Base-by-base conservation (phyloP, 305 asterid genomes). In the Andrographis paniculata region DNA sequence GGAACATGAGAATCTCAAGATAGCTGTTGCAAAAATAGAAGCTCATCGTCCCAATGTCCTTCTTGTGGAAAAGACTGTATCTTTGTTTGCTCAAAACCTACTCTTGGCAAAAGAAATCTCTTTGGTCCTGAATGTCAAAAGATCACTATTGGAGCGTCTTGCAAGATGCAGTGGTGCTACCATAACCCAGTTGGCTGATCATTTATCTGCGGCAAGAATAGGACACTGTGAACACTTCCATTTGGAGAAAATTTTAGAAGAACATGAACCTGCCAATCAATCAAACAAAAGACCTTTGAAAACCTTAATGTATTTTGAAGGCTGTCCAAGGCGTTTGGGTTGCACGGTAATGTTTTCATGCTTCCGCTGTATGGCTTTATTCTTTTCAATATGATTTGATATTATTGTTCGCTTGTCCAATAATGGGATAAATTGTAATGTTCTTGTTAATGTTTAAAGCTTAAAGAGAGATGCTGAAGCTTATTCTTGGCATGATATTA, bases 301-400 rank as follows among this genome's bases (percentile, higher is more conserved):
- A 69, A 92, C 99, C 10, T 69, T 92, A 65, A 92, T 92, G 99
- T 84, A 68, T 69, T 79, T 92, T 45, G 95, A 82, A 67, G 99
- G 99, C 42, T 92, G 99, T 69, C 86, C 93, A 5, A 72, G 93
- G 74, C 94, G 94, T 54, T 65, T 92, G 64, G 95, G 97, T 53
- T 92, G 99, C 94, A 92, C 99, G 93, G 99, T 92, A 80, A 10
- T 48, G 50, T 37, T 56, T 60, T n/a, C n/a, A n/a, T n/a, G n/a
- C n/a, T n/a, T n/a, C n/a, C n/a, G n/a, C n/a, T n/a, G n/a, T n/a
- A n/a, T n/a, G n/a, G n/a, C n/a, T n/a, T n/a, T n/a, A n/a, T n/a
- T n/a, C n/a, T n/a, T n/a, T n/a, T n/a, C n/a, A n/a, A n/a, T n/a
- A n/a, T n/a, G n/a, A n/a, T n/a, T n/a, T n/a, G n/a, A n/a, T n/a